A percentile compares a stretch with the other conserved stretches of the same genome.
These are phyloP conservation scores for Trifolium repens DNA, from an alignment of 306 rosid species.

Conservation along the genomic window DNA sequence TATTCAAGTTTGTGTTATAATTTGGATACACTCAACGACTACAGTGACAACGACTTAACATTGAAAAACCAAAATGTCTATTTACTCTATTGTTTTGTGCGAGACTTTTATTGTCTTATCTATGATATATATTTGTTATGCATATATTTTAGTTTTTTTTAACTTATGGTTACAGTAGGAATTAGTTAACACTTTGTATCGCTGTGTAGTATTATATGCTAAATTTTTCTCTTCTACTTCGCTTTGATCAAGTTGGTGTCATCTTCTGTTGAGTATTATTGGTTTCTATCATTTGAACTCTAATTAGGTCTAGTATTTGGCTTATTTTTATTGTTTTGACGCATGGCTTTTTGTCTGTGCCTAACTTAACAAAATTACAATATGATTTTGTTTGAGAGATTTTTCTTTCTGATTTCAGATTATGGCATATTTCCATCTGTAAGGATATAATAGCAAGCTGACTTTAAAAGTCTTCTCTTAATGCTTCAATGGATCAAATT, in stretches of 20 bases:
- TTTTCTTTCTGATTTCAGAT: not conserved
- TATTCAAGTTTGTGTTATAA: not conserved
- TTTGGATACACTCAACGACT: not conserved
- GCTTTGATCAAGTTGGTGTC: not conserved
- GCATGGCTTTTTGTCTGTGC: not conserved
- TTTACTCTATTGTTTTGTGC: not conserved
- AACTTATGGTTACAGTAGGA: not conserved
- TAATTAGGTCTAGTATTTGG: not conserved
- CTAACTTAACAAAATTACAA: slow-evolving; percentile 1
- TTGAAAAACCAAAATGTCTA: not conserved
- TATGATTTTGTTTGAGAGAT: slow-evolving; percentile 14
- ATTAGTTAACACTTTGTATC: not conserved
- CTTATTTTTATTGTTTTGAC: too few species aligned
- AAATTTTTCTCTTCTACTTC: not conserved
- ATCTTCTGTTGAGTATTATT: not conserved
- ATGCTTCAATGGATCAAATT: not conserved
- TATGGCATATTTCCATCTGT: too few species aligned
- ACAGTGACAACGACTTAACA: not conserved
- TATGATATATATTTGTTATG: not conserved
- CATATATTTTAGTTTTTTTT: not conserved
- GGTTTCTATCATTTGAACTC: not conserved
- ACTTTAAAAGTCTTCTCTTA: not conserved
- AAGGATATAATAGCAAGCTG: not conserved
- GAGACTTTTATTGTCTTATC: not conserved
- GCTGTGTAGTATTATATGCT: not conserved